phyloP scores from a whole-genome alignment of 371 early-diverging fungal species.

The Rhizopus stolonifer region DNA sequence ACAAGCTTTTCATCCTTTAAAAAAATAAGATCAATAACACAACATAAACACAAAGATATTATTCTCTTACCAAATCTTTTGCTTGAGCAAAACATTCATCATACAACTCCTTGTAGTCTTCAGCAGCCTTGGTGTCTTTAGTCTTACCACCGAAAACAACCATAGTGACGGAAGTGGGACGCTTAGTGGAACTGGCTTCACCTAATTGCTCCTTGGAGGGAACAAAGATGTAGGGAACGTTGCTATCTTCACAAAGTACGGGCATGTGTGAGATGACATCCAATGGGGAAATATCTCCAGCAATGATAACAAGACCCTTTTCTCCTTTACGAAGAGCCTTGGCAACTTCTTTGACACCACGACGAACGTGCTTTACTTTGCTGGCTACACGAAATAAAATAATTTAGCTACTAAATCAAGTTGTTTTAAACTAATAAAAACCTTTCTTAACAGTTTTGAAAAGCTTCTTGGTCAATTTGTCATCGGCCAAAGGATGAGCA shows the following conservation, averaged over 20 bases:
- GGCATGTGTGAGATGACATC: conserved; percentile 98
- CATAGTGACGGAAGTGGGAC: conserved; percentile 93
- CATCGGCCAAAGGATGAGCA: conserved; percentile 91
- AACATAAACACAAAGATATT: background rate
- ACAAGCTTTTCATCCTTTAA: conserved; percentile 35
- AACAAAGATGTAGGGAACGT: conserved; percentile 95
- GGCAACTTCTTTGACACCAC: conserved; percentile 97
- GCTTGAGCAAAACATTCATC: conserved; percentile 71
- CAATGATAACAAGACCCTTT: conserved; percentile 93
- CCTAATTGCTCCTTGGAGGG: conserved; percentile 94
- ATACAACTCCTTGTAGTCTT: conserved; percentile 83
- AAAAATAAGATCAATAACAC: background rate
- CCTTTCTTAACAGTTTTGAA: conserved; percentile 92
- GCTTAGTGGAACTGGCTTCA: conserved; percentile 87
- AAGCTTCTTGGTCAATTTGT: conserved; percentile 90
- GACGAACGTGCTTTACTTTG: conserved; percentile 87
- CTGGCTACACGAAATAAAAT: conserved; percentile 21
- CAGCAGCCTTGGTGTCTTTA: conserved; percentile 65
- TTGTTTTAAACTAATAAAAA: conserved; percentile 26
- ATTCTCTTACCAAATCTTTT: conserved; percentile 58
- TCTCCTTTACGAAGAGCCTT: conserved; percentile 94
- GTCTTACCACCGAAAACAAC: conserved; percentile 79
- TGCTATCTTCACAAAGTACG: conserved; percentile 94
- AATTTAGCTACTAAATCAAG: no score
- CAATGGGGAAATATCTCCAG: conserved; percentile 96